Evolutionary conservation across 2,329 filamentous ascomycete species (phyloP), one percentile per base, ranked within the genome.

Genomic region (Colletotrichum truncatum): DNA sequence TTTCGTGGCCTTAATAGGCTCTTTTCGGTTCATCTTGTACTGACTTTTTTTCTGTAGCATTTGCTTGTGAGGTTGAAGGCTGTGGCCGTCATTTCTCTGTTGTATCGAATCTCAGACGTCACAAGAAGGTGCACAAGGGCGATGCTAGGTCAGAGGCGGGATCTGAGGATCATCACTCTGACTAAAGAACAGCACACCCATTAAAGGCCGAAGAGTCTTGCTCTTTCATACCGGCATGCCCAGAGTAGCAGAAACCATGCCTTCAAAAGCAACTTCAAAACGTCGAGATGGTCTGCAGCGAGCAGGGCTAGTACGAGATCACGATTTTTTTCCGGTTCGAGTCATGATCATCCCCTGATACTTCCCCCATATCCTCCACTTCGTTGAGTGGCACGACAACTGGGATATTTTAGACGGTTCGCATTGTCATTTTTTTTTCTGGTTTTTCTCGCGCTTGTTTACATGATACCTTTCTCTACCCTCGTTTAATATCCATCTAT

Each of bases 31-130:
- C n/a, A n/a, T n/a, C 45, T 6, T 4, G n/a, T 32, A 38, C 43
- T 66, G 52, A 67, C 45, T 12, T 3, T 5, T 6, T 5, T 16
- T 60, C 74, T n/a, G n/a, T n/a, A 98, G 94, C 96, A 70, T 98
- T 97, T 75, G 91, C 91, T 23, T 98, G 96, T 75, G 93, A 98
- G 73, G 93, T 97, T 60, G 93, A 97, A 75, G 94, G 94, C 49
- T 99, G 96, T 75, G 95, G 95, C 38, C 91, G 96, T 72, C 93
- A 97, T 74, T 98, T 99, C 79, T 98, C 95, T 1, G 96, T 98
- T 25, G 96, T 98, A 21, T 98, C 94, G 45, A 99, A 99, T 77
- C 84, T 98, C 60, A 90, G 96, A 69, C 88, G 96, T 73, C 96
- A 99, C 81, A 92, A 93, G 76, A 98, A 98, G 82, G 95, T 98